phyloP scores from a whole-genome alignment of 441 rosid genomes.

The Corymbia citriodora region DNA sequence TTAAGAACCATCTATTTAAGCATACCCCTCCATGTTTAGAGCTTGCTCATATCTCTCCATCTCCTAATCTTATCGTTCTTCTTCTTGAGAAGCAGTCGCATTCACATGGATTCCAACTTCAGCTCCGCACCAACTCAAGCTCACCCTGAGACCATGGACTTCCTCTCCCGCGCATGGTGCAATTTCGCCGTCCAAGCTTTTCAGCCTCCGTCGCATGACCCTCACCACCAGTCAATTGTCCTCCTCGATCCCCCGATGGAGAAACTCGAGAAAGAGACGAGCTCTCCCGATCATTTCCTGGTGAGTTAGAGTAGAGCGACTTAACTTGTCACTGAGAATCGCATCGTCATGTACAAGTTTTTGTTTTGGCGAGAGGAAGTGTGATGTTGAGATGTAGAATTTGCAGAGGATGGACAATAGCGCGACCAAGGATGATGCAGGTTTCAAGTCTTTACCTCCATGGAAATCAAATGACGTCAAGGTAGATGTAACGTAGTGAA shows the following conservation, averaged over 20 bases:
- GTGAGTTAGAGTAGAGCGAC: slow-evolving; percentile 28
- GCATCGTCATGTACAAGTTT: not conserved
- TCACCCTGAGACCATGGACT: slow-evolving; percentile 87
- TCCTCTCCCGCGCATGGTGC: slow-evolving; percentile 87
- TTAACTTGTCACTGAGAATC: not conserved
- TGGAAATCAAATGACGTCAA: slow-evolving; percentile 90
- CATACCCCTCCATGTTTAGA: not conserved
- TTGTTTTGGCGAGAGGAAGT: not conserved
- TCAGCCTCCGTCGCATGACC: slow-evolving; percentile 31
- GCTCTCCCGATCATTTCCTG: slow-evolving; percentile 23
- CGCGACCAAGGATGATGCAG: slow-evolving; percentile 54
- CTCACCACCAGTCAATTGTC: slow-evolving; percentile 41
- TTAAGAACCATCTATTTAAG: not conserved
- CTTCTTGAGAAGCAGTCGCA: not conserved
- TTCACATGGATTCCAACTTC: slow-evolving; percentile 30
- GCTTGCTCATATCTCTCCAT: slow-evolving; percentile 10
- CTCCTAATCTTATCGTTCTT: not conserved
- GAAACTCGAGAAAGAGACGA: slow-evolving; percentile 29
- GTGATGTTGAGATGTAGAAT: not conserved
- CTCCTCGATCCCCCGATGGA: slow-evolving; percentile 41
- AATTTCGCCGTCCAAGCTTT: slow-evolving; percentile 79
- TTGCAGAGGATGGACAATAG: slow-evolving; percentile 48
- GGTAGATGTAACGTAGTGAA: slow-evolving; percentile 26
- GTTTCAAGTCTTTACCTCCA: slow-evolving; percentile 54
- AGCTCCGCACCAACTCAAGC: slow-evolving; percentile 68